A percentile compares a stretch with the other conserved stretches of the same genome.
phyloP scores from a whole-genome alignment of 1,284 basidiomycete species.

The Papiliotrema nemorosa region DNA sequence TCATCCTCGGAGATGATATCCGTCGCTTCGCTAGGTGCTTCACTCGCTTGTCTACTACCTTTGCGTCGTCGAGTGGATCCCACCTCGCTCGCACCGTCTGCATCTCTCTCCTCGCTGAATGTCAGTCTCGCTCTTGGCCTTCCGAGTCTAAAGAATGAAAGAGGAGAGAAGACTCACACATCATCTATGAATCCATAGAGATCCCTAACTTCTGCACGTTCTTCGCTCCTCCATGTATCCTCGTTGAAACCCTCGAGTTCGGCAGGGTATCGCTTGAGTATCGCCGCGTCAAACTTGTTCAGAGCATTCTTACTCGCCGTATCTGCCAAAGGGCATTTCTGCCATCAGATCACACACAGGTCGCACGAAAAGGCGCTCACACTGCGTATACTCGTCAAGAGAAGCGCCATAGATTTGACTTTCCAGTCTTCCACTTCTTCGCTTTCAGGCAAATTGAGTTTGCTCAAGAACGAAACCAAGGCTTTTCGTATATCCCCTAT shows the following conservation, averaged over 20 bases:
- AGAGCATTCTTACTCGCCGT: slow-evolving; percentile 67
- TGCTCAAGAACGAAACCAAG: slow-evolving; percentile 71
- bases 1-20: slow-evolving; percentile 5
- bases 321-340: slow-evolving; percentile 73
- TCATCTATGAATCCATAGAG: slow-evolving; percentile 46
- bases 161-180: slow-evolving; percentile 33
- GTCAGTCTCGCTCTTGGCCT: no score
- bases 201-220: slow-evolving; percentile 24
- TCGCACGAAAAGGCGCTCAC: background rate
- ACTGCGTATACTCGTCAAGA: slow-evolving; percentile 48
- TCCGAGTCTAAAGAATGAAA: background rate
- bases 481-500: slow-evolving; percentile 76
- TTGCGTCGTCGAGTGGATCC: slow-evolving; percentile 13
- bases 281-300: slow-evolving; percentile 59
- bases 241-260: slow-evolving; percentile 65
- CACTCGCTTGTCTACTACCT: background rate
- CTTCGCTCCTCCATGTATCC: slow-evolving; percentile 51
- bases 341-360: slow-evolving; percentile 6
- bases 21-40: background rate
- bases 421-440: slow-evolving; percentile 59
- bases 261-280: slow-evolving; percentile 60
- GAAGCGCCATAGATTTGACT: slow-evolving; percentile 61
- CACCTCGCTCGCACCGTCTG: slow-evolving; percentile 16
- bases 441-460: slow-evolving; percentile 66
- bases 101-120: slow-evolving; percentile 19